Evolutionary conservation across 108 stramenopile species (phyloP).

Genomic region (Skeletonema menzelii): DNA sequence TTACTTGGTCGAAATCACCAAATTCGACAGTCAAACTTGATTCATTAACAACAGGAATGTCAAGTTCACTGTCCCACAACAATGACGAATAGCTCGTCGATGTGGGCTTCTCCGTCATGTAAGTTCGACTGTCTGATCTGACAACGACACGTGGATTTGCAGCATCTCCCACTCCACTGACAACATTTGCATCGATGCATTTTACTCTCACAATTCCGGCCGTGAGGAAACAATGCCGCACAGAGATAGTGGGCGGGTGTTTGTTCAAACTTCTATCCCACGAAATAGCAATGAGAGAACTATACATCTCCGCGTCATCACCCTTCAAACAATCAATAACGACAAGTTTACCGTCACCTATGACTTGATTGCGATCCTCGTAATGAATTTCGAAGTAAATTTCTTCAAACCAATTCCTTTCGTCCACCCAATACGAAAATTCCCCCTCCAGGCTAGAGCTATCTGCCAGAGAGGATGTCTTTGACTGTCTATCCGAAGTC

Average conservation of each 20-base stretch:
- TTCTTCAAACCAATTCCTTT: constrained; percentile 30
- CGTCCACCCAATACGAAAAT: constrained; percentile 23
- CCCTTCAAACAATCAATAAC: constrained; percentile 15
- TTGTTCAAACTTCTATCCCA: neutral
- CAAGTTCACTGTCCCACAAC: constrained; percentile 40
- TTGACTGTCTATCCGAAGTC: constrained; percentile 29
- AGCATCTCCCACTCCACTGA: constrained; percentile 32
- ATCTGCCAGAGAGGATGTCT: neutral
- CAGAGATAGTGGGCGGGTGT: constrained; percentile 12
- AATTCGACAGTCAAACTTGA: constrained; percentile 58
- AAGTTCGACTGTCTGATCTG: constrained; percentile 18
- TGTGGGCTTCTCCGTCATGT: constrained; percentile 41
- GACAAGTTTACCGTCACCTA: constrained; percentile 12
- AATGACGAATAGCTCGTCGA: neutral
- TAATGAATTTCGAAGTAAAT: constrained; percentile 12
- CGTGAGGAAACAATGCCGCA: constrained; percentile 53
- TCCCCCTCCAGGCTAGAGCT: neutral
- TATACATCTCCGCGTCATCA: neutral
- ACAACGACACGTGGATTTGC: constrained; percentile 30
- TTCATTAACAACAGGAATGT: constrained; percentile 75
- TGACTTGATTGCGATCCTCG: neutral
- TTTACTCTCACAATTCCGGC: constrained; percentile 54
- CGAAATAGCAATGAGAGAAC: constrained; percentile 8
- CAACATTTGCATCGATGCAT: constrained; percentile 38
- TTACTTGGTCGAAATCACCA: constrained; percentile 58